phyloP scores from a whole-genome alignment of 371 early-diverging fungal species.

The Actinomortierella ambigua region DNA sequence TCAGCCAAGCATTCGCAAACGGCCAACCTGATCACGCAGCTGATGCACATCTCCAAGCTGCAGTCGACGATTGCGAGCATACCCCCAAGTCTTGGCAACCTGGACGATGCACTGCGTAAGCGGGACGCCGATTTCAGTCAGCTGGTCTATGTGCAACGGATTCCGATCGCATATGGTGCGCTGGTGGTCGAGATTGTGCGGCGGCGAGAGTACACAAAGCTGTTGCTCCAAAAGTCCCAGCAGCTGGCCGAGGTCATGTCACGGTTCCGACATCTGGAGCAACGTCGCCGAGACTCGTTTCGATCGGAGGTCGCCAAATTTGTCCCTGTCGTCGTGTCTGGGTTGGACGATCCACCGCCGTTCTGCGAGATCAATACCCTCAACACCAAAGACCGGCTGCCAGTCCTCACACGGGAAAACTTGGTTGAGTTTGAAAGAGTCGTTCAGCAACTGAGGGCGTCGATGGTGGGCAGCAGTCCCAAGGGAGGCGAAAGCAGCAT shows the following conservation, averaged over 20 bases:
- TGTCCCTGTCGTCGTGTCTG: conserved; percentile 62
- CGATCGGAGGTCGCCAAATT: conserved; percentile 57
- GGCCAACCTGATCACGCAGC: conserved; percentile 42
- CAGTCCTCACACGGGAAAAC: conserved; percentile 58
- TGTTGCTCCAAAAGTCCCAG: conserved; percentile 60
- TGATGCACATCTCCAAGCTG: conserved; percentile 46
- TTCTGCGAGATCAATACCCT: conserved; percentile 70
- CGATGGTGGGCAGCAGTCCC: no score
- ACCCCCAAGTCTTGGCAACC: conserved; percentile 33
- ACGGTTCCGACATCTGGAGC: conserved; percentile 62
- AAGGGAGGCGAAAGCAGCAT: conserved; percentile 39
- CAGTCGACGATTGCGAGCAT: conserved; percentile 52
- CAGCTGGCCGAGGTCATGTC: conserved; percentile 69
- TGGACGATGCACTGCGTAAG: conserved; percentile 42
- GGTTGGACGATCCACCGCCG: conserved; percentile 65
- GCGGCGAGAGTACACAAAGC: conserved; percentile 66
- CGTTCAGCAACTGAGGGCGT: conserved; percentile 44
- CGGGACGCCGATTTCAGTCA: conserved; percentile 49
- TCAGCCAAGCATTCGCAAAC: conserved; percentile 46
- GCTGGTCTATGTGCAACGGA: conserved; percentile 63
- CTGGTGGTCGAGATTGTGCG: conserved; percentile 73
- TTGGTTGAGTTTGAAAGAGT: conserved; percentile 53
- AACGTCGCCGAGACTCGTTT: conserved; percentile 67
- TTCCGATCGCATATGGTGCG: conserved; percentile 61
- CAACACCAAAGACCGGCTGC: conserved; percentile 53